A percentile compares a stretch with the other conserved stretches of the same genome.
phyloP scores from a whole-genome alignment of 139 green algal species.

The Tetraselmis striata region DNA sequence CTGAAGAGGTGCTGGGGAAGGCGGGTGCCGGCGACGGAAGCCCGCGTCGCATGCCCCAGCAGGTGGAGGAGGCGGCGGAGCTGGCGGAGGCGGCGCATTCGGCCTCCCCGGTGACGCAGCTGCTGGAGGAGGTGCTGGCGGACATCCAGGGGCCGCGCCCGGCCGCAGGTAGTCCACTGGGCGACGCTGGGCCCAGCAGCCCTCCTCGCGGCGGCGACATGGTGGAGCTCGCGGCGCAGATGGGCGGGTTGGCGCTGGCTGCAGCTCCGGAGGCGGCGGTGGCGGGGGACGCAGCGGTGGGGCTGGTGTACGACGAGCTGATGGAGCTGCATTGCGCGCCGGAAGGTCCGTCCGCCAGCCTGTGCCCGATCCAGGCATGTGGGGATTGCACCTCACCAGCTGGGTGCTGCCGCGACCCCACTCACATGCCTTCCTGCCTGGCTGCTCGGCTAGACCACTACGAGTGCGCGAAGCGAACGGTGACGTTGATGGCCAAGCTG shows the following conservation, averaged over 20 bases:
- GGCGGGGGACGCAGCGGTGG: slow-evolving; percentile 16
- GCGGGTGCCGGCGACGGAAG: background rate
- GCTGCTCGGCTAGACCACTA: slow-evolving; percentile 32
- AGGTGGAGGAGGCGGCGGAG: no score
- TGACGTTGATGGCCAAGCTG: slow-evolving; percentile 19
- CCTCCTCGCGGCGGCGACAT: background rate
- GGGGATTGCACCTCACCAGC: no score
- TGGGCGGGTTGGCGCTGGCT: background rate
- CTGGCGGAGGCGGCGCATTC: background rate
- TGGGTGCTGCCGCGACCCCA: no score
- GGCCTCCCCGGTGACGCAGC: background rate
- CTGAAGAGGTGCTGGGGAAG: background rate
- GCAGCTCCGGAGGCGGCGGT: background rate
- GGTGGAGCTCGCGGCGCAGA: background rate
- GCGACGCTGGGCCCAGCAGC: no score
- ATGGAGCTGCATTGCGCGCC: slow-evolving; percentile 38
- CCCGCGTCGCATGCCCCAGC: background rate
- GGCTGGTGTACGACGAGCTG: slow-evolving; percentile 33
- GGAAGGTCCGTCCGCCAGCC: slow-evolving; percentile 1
- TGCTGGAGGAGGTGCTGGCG: background rate
- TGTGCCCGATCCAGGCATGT: no score
- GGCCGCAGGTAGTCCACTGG: no score
- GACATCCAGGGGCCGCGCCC: background rate
- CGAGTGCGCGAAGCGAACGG: slow-evolving; percentile 29
- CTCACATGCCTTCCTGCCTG: no score